These are phyloP conservation scores for Geotrichum candidum DNA, from an alignment of 1,139 yeast species.

Conservation along the genomic window DNA sequence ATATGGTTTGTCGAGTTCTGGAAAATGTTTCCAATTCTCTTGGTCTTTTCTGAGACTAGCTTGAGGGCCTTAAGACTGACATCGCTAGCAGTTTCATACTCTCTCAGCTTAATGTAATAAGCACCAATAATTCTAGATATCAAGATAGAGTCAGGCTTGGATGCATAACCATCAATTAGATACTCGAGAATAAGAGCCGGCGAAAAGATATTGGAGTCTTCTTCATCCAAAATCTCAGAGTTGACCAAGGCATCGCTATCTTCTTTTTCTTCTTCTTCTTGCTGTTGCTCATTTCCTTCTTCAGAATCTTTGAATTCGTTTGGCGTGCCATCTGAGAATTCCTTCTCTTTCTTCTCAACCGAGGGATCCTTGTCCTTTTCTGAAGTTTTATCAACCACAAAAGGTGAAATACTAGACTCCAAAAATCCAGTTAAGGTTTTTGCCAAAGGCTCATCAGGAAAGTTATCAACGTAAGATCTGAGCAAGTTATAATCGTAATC, in stretches of 20 bases:
- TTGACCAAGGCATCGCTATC: constrained; percentile 24
- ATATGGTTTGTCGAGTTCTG: constrained; percentile 53
- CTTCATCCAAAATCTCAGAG: constrained; percentile 23
- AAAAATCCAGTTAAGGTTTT: constrained; percentile 41
- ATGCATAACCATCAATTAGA: constrained; percentile 50
- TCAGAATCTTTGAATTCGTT: constrained; percentile 24
- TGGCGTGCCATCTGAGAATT: constrained; percentile 18
- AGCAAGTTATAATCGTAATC: constrained; percentile 48
- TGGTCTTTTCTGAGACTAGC: constrained; percentile 41
- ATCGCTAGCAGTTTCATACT: constrained; percentile 58
- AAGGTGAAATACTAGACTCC: constrained; percentile 65
- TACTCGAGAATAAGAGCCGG: constrained; percentile 52
- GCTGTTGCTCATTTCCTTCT: constrained; percentile 17
- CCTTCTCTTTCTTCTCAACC: constrained; percentile 19
- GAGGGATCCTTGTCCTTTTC: constrained; percentile 12
- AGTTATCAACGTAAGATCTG: constrained; percentile 47
- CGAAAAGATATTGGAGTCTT: constrained; percentile 31
- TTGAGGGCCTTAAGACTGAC: constrained; percentile 58
- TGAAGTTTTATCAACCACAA: constrained; percentile 24
- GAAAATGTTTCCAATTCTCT: constrained; percentile 45
- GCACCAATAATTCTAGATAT: constrained; percentile 61
- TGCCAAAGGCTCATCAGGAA: constrained; percentile 61
- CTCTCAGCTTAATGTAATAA: constrained; percentile 55
- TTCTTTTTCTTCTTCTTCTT: constrained; percentile 16
- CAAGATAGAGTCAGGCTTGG: constrained; percentile 47